phyloP scores from a whole-genome alignment of 73 alveolate genomes.

The Diophrys sp. region DNA sequence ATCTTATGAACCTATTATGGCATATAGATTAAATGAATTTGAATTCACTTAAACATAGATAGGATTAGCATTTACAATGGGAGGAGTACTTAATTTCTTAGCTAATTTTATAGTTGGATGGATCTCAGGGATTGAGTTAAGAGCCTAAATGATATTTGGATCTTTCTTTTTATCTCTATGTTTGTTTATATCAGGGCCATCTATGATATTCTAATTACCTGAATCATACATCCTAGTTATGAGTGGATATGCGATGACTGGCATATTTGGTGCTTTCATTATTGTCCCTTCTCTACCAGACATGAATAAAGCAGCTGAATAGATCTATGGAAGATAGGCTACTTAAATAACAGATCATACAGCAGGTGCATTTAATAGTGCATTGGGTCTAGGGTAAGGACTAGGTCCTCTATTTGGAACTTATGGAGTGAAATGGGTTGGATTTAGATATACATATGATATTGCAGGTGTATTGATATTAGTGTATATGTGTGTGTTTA shows the following conservation, averaged over 20 bases:
- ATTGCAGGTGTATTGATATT: neutral
- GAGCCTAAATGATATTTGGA: slow-evolving; percentile 31
- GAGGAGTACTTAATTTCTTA: slow-evolving; percentile 16
- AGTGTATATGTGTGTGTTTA: no score
- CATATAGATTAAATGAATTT: slow-evolving; percentile 23
- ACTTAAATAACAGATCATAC: slow-evolving; percentile 9
- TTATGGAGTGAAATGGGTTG: neutral
- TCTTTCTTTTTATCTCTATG: neutral
- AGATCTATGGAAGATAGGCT: neutral
- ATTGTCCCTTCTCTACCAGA: slow-evolving; percentile 41
- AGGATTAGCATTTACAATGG: slow-evolving; percentile 33
- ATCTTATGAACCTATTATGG: slow-evolving; percentile 39
- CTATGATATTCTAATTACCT: slow-evolving; percentile 3
- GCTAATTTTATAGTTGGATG: slow-evolving; percentile 15
- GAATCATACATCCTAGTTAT: slow-evolving; percentile 15
- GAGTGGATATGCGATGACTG: slow-evolving; percentile 15
- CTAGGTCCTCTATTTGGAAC: slow-evolving; percentile 15
- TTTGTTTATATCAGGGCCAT: slow-evolving; percentile 27
- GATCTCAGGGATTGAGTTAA: slow-evolving; percentile 16
- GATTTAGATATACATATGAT: slow-evolving; percentile 3
- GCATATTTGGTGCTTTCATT: slow-evolving; percentile 28
- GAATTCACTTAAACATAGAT: neutral
- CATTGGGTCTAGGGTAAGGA: slow-evolving; percentile 19
- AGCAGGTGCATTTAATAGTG: slow-evolving; percentile 24
- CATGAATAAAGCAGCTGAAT: slow-evolving; percentile 26